Evolutionary conservation across 2,329 filamentous ascomycete species (phyloP).

Genomic region (Stagonosporopsis vannaccii): DNA sequence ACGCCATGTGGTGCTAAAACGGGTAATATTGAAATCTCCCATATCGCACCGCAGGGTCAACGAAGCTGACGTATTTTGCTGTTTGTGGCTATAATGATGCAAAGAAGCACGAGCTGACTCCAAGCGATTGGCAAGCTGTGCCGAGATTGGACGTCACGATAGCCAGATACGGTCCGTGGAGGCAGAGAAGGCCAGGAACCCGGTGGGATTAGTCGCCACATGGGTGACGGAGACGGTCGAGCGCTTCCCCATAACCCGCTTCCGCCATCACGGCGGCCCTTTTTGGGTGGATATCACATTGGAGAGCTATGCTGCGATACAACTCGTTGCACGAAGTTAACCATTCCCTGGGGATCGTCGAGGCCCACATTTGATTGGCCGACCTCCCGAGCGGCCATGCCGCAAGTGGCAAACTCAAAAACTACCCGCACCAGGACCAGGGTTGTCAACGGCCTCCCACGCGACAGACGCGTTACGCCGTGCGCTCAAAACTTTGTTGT

Average conservation of each 20-base stretch:
- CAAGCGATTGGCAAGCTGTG: conserved; percentile 17
- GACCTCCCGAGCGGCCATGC: conserved; percentile 26
- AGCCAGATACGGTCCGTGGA: conserved; percentile 6
- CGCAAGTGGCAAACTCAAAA: conserved; percentile 24
- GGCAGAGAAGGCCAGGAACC: conserved; percentile 6
- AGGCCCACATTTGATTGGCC: conserved; percentile 22
- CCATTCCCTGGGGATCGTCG: conserved; percentile 18
- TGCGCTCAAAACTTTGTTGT: conserved; percentile 11
- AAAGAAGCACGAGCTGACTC: conserved; percentile 21
- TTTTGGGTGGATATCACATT: conserved; percentile 24
- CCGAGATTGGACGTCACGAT: conserved; percentile 26
- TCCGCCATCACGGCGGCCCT: conserved; percentile 20
- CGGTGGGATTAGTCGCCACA: conserved; percentile 23
- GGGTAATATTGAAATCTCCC: conserved; percentile 3
- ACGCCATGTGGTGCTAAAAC: conserved; percentile 11
- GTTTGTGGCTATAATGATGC: conserved; percentile 17
- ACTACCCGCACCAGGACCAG: conserved; percentile 7
- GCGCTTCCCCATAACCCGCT: conserved; percentile 21
- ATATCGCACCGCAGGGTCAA: neutral
- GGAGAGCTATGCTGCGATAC: conserved; percentile 25
- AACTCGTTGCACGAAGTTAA: conserved; percentile 28
- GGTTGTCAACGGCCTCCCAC: conserved; percentile 23
- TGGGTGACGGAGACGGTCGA: conserved; percentile 20
- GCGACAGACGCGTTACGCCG: conserved; percentile 30
- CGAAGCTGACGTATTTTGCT: conserved; percentile 13